Evolutionary conservation across 106 monocot species (phyloP).

Genomic region (Platanthera guangdongensis): DNA sequence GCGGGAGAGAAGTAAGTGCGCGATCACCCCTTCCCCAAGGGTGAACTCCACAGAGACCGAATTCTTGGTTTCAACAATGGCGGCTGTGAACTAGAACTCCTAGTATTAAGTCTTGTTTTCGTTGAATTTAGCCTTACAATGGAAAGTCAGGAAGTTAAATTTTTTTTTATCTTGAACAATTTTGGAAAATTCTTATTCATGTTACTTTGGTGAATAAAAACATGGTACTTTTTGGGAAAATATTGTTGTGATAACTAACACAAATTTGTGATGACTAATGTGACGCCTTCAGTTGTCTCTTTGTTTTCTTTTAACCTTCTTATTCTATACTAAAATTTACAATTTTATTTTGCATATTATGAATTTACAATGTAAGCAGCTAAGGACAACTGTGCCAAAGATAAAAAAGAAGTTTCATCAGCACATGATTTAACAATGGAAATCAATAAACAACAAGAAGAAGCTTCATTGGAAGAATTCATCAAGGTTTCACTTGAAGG

Average conservation of each 20-base stretch:
- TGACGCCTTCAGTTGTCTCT: background rate
- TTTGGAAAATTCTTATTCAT: background rate
- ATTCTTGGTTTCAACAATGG: too few species aligned
- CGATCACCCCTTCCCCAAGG: too few species aligned
- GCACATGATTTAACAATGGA: background rate
- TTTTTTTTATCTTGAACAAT: background rate
- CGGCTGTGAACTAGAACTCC: background rate
- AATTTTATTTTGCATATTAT: background rate
- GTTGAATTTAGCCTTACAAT: background rate
- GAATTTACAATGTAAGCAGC: background rate
- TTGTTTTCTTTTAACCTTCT: background rate
- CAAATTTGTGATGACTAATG: background rate
- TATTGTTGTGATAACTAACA: background rate
- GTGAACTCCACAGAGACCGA: too few species aligned
- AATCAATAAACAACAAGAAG: background rate
- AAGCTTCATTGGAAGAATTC: constrained; percentile 1
- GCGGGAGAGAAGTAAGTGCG: too few species aligned
- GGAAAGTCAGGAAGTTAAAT: background rate
- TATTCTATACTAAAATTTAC: background rate
- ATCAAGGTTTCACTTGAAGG: background rate
- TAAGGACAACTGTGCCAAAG: background rate
- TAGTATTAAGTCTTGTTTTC: background rate
- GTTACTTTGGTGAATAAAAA: background rate
- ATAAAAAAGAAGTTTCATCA: background rate
- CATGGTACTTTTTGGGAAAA: background rate